phyloP scores from a whole-genome alignment of 768 basidiomycete species.

The Pisolithus albus region DNA sequence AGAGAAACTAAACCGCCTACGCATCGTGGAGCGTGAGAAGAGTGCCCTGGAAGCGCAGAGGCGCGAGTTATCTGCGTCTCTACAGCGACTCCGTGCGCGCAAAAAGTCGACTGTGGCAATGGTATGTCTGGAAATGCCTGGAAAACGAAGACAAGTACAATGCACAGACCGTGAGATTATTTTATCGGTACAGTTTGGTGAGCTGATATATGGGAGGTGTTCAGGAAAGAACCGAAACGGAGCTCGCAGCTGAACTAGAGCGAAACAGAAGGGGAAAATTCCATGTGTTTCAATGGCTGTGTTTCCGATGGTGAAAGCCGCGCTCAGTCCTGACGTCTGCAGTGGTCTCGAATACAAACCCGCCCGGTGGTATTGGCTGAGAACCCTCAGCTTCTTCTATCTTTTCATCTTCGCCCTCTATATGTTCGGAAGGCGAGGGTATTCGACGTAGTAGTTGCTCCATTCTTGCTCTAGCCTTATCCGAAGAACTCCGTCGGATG shows the following conservation, averaged over 20 bases:
- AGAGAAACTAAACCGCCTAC: slow-evolving; percentile 79
- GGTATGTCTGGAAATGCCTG: slow-evolving; percentile 66
- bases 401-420: too few relatives aligned
- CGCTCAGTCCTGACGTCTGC: too few relatives aligned
- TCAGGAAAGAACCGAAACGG: slow-evolving; percentile 51
- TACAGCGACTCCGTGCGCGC: slow-evolving; percentile 76
- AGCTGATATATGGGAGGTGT: slow-evolving; percentile 1
- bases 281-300: too few relatives aligned
- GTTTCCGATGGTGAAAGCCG: too few relatives aligned
- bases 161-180: slow-evolving; percentile 51
- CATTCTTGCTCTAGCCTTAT: too few relatives aligned
- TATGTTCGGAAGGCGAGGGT: too few relatives aligned
- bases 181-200: background rate
- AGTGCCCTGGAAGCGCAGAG: slow-evolving; percentile 80
- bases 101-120: slow-evolving; percentile 75
- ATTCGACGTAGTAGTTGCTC: too few relatives aligned
- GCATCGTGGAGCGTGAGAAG: slow-evolving; percentile 90
- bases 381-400: too few relatives aligned
- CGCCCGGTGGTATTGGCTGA: too few relatives aligned
- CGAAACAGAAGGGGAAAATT: too few relatives aligned
- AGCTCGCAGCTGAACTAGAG: slow-evolving; percentile 64
- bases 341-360: too few relatives aligned
- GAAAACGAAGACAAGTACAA: slow-evolving; percentile 52
- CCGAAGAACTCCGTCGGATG: too few relatives aligned
- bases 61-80: slow-evolving; percentile 72